Evolutionary conservation across 495 filamentous ascomycete species (phyloP), one percentile per base, ranked within the genome.

Genomic region (Terfezia boudieri): DNA sequence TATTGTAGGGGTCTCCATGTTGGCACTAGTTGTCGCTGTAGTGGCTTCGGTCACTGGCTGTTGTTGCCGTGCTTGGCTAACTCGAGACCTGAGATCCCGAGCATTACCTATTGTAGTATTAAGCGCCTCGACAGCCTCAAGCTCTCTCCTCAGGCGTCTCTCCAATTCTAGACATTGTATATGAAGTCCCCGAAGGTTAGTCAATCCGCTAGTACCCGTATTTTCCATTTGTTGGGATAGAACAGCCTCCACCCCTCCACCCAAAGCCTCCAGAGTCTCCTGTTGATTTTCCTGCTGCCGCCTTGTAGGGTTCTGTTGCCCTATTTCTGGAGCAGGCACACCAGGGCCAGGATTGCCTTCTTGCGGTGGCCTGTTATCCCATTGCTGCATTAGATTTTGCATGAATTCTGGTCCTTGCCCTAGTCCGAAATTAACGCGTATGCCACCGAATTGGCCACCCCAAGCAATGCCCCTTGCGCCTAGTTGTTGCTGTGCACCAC

Each of bases 361-460:
- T 48, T 36, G 50, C 5, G 56, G 71, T 48, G 65, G 55, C 8
- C 65, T 65, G 26, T 71, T 69, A 37, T 72, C 68, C 35, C 72
- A 66, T 58, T 74, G 72, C 50, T 73, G 70, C 22, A 72, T 70
- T 36, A 76, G 59, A 50, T 76, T 75, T 14, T 73, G 71, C 55
- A 78, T 67, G n/a, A 74, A 57, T 53, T 74, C 70, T 4, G 68
- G 74, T 20, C 74, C 74, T 35, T 73, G 73, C 36, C 75, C 76
- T 59, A 78, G 76, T 14, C 70, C 75, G 37, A 81, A 64, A 23
- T 77, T 72, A 56, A 80, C 71, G 8, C 60, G 53, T 53, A 61
- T 35, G 36, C 56, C 54, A 22, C 60, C 60, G 41, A 62, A 51
- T 23, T 62, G 60, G 10, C 58, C 61, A 32, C 60, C 55, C 52